Evolutionary conservation across 768 basidiomycete species (phyloP), one percentile per base, ranked within the genome.

Genomic region (Epithele typhae): DNA sequence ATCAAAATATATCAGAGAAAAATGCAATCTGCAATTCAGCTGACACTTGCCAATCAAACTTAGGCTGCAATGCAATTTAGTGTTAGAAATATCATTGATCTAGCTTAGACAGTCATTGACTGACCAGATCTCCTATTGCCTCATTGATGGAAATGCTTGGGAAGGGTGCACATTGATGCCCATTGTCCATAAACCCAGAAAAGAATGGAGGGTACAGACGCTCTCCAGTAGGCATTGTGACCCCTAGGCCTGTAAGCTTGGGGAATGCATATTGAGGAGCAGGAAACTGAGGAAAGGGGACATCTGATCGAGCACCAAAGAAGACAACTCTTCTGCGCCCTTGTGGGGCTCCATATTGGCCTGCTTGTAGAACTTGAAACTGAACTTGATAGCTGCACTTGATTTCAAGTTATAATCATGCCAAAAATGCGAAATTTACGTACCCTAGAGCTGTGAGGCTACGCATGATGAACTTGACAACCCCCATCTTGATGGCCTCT

Each of bases 21-120:
- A 46, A 47, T 79, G 87, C 87, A 90, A 46, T 90, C 84, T n/a
- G 64, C 85, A 90, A 1, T 64, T 68, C 24, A 81, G 81, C 81
- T 87, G 19, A 5, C 35, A 12, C 3, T 15, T 4, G 5, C 41
- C 23, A 38, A 37, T 50, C 6, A 41, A 17, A 17, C 3, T 8
- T 30, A 6, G 18, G 19, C n/a, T n/a, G n/a, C n/a, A n/a, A n/a
- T n/a, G n/a, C n/a, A n/a, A n/a, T n/a, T n/a, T n/a, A n/a, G n/a
- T n/a, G n/a, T n/a, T n/a, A n/a, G n/a, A n/a, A n/a, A n/a, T n/a
- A n/a, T n/a, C n/a, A n/a, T n/a, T n/a, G n/a, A 18, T 17, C 32
- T 30, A 4, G 23, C 9, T 17, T 8, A 23, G n/a, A 23, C 22
- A 22, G 15, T 12, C 23, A 25, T 15, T 39, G 10, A 68, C 83